Conservation (phyloP, 345 rosid species). For the Odontarrhena argentea region DNA sequence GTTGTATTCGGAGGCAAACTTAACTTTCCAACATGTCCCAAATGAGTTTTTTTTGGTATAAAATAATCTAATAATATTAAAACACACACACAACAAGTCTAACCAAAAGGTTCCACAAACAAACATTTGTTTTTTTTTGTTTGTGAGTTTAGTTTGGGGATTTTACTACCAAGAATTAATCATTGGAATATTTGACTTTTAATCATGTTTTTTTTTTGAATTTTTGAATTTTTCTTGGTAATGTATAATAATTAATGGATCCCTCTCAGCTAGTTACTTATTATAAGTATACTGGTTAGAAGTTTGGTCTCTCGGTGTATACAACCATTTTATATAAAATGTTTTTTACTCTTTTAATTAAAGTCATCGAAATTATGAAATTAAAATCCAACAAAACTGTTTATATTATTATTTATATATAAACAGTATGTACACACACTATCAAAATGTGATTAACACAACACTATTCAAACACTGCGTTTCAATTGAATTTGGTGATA, state of each 20-base stretch:
- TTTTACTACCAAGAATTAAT: conserved; percentile 17
- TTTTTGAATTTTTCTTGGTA: conserved; percentile 4
- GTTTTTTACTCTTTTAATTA: not conserved
- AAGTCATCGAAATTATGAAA: not conserved
- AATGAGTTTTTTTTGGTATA: conserved; percentile 31
- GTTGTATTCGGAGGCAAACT: conserved; percentile 35
- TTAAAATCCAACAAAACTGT: too few relatives aligned
- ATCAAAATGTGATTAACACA: too few relatives aligned
- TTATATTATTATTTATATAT: too few relatives aligned
- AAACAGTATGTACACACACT: too few relatives aligned
- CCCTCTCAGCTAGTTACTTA: not conserved
- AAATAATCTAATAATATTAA: not conserved
- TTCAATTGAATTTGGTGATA: too few relatives aligned
- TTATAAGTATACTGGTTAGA: not conserved
- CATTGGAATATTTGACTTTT: conserved; percentile 24
- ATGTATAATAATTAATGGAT: conserved; percentile 9
- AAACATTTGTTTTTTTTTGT: not conserved
- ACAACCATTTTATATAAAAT: not conserved
- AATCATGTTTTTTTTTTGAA: not conserved
- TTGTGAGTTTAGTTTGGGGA: conserved; percentile 33
- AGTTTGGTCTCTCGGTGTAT: not conserved
- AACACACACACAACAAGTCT: not conserved
- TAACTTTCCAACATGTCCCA: conserved; percentile 35
- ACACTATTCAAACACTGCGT: too few relatives aligned
- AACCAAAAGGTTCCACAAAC: conserved; percentile 33